Evolutionary conservation across 106 monocot genomes (phyloP), one percentile per base, ranked within the genome.

Genomic region (Acanthochlamys bracteata): DNA sequence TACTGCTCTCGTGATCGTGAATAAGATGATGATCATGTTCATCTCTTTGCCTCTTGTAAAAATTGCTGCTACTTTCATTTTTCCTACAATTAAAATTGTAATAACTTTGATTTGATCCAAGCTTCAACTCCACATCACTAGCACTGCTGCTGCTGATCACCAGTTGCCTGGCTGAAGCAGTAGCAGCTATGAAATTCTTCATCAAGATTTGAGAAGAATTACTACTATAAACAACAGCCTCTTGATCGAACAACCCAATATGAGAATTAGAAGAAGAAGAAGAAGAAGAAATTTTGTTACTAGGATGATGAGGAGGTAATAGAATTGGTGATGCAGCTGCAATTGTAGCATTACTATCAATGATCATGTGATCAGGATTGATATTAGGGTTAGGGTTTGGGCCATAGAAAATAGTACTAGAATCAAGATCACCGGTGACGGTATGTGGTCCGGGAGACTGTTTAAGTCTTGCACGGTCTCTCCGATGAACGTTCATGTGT

Each of bases 401-500:
- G 15, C 45, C 60, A 40, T 43, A 22, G 25, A 63, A 33, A 33
- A 33, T 6, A 6, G 4, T 33, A 33, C 33, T 33, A 33, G 33
- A 33, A 33, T n/a, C 41, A 25, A 40, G 55, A 42, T 41, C 41
- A 23, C 75, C 80, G 21, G 53, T 64, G 0, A 11, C 33, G 49
- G 49, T 49, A 14, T 12, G 17, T 2, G 49, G 33, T 33, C 33
- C 33, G 4, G 49, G 49, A 12, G 49, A 49, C 3, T 17, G 49
- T 3, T 17, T 12, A 9, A 49, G 49, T 17, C 2, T 49, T 49
- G 49, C 91, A 0, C 91, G 86, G 49, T 91, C 91, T 7, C 91
- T 69, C 10, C 91, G 78, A 66, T 92, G 92, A 7, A 92, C 87
- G 65, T 92, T 92, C 92, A 92, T 92, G 75, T 88, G 88, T 25